Evolutionary conservation across 2,329 filamentous ascomycete genomes (phyloP).

Genomic region (Fusarium pseudonygamai): DNA sequence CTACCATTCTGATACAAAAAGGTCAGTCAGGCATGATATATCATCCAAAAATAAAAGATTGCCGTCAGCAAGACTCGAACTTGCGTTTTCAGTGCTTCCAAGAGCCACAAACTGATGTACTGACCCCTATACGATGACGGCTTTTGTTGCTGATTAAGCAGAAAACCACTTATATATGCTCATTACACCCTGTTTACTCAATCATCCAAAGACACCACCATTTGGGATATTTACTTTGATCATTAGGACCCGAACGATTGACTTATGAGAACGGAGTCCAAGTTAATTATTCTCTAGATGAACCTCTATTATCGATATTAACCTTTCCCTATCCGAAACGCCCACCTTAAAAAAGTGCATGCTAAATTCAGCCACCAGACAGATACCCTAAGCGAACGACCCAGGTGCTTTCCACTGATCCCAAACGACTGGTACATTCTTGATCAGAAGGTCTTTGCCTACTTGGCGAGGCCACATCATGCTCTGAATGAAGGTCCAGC

Average conservation of each 20-base stretch:
- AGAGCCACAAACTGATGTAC: slow-evolving; percentile 39
- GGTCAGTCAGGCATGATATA: neutral
- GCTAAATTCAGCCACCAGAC: neutral
- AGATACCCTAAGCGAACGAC: neutral
- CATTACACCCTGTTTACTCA: neutral
- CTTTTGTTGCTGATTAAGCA: slow-evolving; percentile 15
- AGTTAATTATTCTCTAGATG: neutral
- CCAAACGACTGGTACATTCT: neutral
- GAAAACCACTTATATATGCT: fast-evolving
- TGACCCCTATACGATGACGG: slow-evolving; percentile 41
- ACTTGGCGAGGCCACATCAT: neutral
- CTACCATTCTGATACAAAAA: neutral
- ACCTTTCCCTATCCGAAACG: neutral
- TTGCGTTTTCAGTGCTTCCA: slow-evolving; percentile 32
- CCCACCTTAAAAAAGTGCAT: neutral
- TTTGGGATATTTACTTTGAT: neutral
- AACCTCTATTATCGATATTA: neutral
- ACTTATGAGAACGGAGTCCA: neutral
- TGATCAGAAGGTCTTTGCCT: neutral
- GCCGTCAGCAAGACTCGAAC: slow-evolving; percentile 40
- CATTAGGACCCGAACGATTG: neutral
- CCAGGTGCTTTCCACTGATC: neutral
- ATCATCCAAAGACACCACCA: neutral
- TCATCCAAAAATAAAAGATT: neutral
- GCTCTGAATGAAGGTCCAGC: neutral